A percentile compares a stretch with the other conserved stretches of the same genome.
Conservation (phyloP, 169 alveolate species). For the Plasmodium blacklocki region DNA sequence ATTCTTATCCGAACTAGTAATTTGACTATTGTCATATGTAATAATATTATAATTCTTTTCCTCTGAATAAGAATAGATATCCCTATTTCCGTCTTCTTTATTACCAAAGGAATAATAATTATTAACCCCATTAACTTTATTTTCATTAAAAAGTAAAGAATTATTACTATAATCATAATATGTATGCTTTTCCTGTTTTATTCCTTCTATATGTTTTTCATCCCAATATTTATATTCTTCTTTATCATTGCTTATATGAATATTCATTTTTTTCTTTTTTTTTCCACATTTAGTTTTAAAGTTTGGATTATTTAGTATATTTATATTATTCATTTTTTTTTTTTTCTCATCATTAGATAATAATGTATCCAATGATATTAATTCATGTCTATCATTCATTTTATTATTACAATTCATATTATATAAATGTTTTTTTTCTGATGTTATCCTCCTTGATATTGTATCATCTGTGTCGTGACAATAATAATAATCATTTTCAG, state of each 20-base stretch:
- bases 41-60: conserved; percentile 9
- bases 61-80: conserved; percentile 6
- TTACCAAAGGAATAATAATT: background rate
- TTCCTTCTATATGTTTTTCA: too few relatives aligned
- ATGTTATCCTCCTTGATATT: too few relatives aligned
- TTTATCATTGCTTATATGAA: background rate
- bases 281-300: background rate
- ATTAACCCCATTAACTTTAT: background rate
- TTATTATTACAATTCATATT: too few relatives aligned
- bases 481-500: conserved; percentile 1
- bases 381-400: background rate
- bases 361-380: conserved; percentile 13
- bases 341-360: conserved; percentile 3
- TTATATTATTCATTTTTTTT: background rate
- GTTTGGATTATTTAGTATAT: too few relatives aligned
- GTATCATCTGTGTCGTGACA: too few relatives aligned
- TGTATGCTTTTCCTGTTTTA: background rate
- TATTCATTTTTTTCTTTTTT: background rate
- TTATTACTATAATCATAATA: conserved; percentile 1
- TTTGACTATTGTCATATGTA: background rate
- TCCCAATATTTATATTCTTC: background rate
- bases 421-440: too few relatives aligned
- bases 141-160: background rate
- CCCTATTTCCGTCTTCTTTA: background rate
- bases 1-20: background rate